Conservation (phyloP, 1,284 basidiomycete species). For the Irpex sp. region DNA sequence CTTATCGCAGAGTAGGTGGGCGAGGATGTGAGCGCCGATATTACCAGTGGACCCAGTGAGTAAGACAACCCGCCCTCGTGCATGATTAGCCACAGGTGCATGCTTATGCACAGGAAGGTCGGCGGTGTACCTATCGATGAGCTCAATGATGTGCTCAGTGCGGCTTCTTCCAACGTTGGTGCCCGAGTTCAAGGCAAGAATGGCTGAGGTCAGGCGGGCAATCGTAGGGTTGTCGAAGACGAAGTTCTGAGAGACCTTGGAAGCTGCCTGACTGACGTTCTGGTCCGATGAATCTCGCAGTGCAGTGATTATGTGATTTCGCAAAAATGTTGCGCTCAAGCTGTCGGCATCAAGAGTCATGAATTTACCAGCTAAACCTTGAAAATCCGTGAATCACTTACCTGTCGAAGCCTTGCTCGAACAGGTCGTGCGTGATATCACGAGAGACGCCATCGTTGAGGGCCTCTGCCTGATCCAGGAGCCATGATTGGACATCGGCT, state of each 20-base stretch:
- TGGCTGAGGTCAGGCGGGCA: constrained; percentile 7
- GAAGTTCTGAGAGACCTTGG: constrained; percentile 7
- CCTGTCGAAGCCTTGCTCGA: constrained; percentile 35
- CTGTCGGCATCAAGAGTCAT: constrained; percentile 18
- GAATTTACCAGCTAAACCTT: not conserved
- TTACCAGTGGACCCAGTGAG: constrained; percentile 16
- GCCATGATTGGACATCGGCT: constrained; percentile 23
- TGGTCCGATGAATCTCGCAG: constrained; percentile 13
- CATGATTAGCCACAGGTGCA: too few relatives aligned
- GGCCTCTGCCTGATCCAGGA: constrained; percentile 23
- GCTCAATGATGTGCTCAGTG: not conserved
- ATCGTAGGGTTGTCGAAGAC: constrained; percentile 13
- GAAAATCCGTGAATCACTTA: constrained; percentile 6
- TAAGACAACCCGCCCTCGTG: constrained; percentile 8
- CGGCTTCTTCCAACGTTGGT: not conserved
- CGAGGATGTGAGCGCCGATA: constrained; percentile 17
- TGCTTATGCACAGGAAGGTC: constrained; percentile 1
- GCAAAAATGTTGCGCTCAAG: constrained; percentile 30
- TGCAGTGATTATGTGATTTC: constrained; percentile 28
- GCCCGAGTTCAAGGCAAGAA: not conserved
- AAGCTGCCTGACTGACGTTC: constrained; percentile 1
- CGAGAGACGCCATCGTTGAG: constrained; percentile 18
- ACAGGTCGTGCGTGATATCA: constrained; percentile 23
- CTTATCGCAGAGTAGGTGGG: constrained; percentile 8
- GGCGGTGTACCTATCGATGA: constrained; percentile 10